Conservation (phyloP, 2,329 filamentous ascomycete genomes). For the Cercospora nicotianae region DNA sequence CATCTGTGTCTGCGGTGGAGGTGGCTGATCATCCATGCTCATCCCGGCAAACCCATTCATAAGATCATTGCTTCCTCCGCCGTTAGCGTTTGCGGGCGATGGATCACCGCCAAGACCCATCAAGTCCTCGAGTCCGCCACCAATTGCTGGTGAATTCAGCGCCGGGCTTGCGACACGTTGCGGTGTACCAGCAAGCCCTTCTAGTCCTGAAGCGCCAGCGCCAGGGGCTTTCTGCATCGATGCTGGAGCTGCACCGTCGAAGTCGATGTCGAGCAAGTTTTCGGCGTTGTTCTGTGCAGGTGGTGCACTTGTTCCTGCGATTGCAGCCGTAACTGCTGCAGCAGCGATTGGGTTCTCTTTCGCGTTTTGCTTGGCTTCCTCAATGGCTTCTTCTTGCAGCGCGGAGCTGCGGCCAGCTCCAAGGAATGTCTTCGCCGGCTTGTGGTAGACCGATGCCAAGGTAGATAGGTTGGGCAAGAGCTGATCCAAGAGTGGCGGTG, state of each 20-base stretch:
- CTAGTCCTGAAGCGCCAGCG: slow-evolving; percentile 52
- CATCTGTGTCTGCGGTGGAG: slow-evolving; percentile 65
- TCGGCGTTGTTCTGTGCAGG: slow-evolving; percentile 76
- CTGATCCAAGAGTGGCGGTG: slow-evolving; percentile 78
- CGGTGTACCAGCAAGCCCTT: slow-evolving; percentile 63
- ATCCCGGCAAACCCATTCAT: slow-evolving; percentile 81
- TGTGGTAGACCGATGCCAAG: slow-evolving; percentile 96
- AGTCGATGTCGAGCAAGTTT: slow-evolving; percentile 94
- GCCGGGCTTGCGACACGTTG: slow-evolving; percentile 67
- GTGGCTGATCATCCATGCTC: slow-evolving; percentile 68
- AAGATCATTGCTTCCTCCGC: slow-evolving; percentile 55
- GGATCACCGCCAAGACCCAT: slow-evolving; percentile 61
- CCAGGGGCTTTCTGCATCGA: slow-evolving; percentile 67
- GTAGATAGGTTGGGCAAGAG: slow-evolving; percentile 92
- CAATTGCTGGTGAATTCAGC: slow-evolving; percentile 48
- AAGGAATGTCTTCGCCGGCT: slow-evolving; percentile 95
- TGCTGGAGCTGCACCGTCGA: slow-evolving; percentile 90
- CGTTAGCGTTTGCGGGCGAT: slow-evolving; percentile 31
- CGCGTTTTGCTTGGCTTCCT: slow-evolving; percentile 89
- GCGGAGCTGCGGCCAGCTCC: slow-evolving; percentile 92
- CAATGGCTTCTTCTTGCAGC: slow-evolving; percentile 91
- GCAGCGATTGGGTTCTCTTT: slow-evolving; percentile 93
- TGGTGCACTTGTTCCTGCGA: slow-evolving; percentile 44
- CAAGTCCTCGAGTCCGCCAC: slow-evolving; percentile 73
- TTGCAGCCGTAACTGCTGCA: slow-evolving; percentile 68